Evolutionary conservation across 345 rosid genomes (phyloP), one percentile per base, ranked within the genome.

Genomic region (Bruguiera sexangula): DNA sequence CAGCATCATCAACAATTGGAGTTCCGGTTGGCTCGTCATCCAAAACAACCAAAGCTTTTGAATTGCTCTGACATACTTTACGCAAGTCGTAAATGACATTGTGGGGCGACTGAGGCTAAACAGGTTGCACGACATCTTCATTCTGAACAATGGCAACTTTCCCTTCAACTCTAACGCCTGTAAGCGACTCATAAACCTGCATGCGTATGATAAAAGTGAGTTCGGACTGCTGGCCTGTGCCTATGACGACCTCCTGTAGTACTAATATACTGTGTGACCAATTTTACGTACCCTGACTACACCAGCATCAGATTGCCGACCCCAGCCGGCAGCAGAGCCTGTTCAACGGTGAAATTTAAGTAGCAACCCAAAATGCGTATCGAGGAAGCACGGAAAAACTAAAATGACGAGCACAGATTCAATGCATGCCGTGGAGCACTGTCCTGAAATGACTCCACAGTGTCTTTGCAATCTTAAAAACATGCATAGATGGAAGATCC

Each of bases 301-400:
- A 60, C 93, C 97, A 69, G 97, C 89, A 74, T 93, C 97, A 77
- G 89, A 96, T 78, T 78, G 90, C 70, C 95, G 81, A 69, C 98
- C 97, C 96, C 96, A 93, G 50, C 98, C 96, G 65, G 97, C 96
- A 79, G 98, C 96, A 15, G 97, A 93, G 60, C 98, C 97, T 93
- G 86, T 54, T 69, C 74, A 36, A 76, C 15, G 54, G 62, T 66
- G 68, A 68, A 69, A 27, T 11, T 57, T 20, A 53, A 70, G 29
- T 43, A 7, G 46, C 18, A 37, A 43, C 43, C 22, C n/a, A 27
- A 36, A 50, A 48, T 36, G 16, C 21, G 29, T 36, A 39, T 21
- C 6, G 39, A 62, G 36, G 9, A 31, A 55, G 13, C 22, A 18
- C 15, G 8, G 31, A 46, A 3, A 43, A 43, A 43, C 18, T 43